Evolutionary conservation across 164 flowering plant genomes (phyloP).

Genomic region (Dillenia turbinata): DNA sequence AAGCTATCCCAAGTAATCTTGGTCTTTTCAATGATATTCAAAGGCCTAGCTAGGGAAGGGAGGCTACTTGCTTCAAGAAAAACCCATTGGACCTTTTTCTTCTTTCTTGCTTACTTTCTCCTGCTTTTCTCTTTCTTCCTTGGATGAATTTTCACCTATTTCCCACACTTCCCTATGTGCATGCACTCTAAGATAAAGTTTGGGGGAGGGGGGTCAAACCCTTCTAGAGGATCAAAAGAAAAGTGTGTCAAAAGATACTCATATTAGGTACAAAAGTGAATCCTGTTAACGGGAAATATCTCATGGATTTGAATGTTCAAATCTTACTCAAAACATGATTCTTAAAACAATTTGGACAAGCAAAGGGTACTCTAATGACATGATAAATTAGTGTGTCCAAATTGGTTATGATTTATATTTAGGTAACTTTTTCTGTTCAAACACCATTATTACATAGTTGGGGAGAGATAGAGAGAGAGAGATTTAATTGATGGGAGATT

Average conservation of each 20-base stretch:
- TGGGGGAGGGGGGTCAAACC: not conserved
- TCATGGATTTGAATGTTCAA: too few species aligned
- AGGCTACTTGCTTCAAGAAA: not conserved
- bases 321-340: not conserved
- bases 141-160: too few species aligned
- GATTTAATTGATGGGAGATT: too few species aligned
- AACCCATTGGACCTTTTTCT: not conserved
- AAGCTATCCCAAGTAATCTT: not conserved
- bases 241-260: not conserved
- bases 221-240: conserved; percentile 5
- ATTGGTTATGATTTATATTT: too few species aligned
- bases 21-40: not conserved
- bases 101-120: not conserved
- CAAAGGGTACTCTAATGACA: not conserved
- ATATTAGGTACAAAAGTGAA: not conserved
- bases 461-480: not conserved
- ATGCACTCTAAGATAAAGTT: not conserved
- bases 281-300: not conserved
- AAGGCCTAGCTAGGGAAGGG: not conserved
- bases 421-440: too few species aligned
- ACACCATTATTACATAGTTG: too few species aligned
- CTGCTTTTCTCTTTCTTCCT: too few species aligned
- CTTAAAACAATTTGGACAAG: not conserved
- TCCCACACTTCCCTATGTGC: not conserved
- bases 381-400: too few species aligned